These are phyloP conservation scores for Claviceps fusiformis DNA, from an alignment of 2,329 filamentous ascomycete species.

Conservation along the genomic window DNA sequence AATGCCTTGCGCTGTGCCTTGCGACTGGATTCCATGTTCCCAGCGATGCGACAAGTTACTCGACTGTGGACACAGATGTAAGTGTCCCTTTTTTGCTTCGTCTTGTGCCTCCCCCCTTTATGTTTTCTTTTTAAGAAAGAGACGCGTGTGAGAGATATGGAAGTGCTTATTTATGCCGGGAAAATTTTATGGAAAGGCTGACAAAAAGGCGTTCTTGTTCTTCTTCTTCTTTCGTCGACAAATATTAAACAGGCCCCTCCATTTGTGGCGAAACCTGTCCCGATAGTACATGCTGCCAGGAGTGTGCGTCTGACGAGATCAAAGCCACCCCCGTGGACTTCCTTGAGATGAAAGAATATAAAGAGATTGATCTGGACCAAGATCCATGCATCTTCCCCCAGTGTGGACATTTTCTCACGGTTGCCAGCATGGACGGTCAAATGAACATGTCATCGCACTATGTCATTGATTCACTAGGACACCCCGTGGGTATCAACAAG, in stretches of 20 bases:
- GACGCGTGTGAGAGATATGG: too few species aligned
- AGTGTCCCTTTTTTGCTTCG: background rate
- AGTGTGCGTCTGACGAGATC: constrained; percentile 32
- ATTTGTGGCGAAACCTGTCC: constrained; percentile 54
- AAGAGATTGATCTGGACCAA: constrained; percentile 42
- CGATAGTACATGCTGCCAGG: constrained; percentile 36
- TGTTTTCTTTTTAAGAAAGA: background rate
- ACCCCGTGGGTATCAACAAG: constrained; percentile 20
- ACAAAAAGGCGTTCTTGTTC: too few species aligned
- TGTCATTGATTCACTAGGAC: constrained; percentile 21
- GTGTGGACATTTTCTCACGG: constrained; percentile 51
- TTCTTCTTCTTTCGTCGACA: background rate
- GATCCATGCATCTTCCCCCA: constrained; percentile 47
- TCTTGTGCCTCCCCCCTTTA: too few species aligned
- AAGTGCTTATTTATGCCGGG: too few species aligned
- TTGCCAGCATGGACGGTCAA: constrained; percentile 45
- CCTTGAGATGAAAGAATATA: constrained; percentile 38
- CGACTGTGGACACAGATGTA: constrained; percentile 47
- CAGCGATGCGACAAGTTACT: constrained; percentile 40
- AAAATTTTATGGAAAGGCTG: too few species aligned
- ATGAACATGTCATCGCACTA: constrained; percentile 42
- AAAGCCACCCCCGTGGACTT: constrained; percentile 41
- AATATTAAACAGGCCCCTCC: constrained; percentile 27
- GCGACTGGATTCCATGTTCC: constrained; percentile 52
- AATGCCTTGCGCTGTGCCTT: constrained; percentile 53